Evolutionary conservation across 1,284 basidiomycete genomes (phyloP).

Genomic region (Heterobasidion parviporum): DNA sequence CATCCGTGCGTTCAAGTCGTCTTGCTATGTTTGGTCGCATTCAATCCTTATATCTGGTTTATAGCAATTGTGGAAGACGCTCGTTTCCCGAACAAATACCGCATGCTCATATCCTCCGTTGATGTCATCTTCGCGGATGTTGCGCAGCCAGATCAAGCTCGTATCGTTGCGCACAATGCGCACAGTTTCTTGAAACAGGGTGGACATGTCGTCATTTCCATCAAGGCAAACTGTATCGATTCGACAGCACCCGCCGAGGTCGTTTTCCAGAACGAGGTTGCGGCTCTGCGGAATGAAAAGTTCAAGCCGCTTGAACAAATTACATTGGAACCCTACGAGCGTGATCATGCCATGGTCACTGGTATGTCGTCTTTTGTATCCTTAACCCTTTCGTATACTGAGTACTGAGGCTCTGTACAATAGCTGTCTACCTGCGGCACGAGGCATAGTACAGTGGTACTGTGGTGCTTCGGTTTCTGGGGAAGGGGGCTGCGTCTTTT

Average conservation of each 20-base stretch:
- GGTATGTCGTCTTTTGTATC: constrained; percentile 26
- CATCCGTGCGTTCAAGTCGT: constrained; percentile 63
- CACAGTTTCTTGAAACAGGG: constrained; percentile 95
- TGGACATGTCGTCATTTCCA: constrained; percentile 92
- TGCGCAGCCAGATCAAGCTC: constrained; percentile 97
- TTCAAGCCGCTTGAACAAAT: constrained; percentile 95
- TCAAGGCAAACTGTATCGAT: constrained; percentile 99
- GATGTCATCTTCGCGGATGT: constrained; percentile 98
- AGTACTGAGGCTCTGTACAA: constrained; percentile 24
- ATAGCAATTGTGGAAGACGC: constrained; percentile 96
- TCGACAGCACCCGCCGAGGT: constrained; percentile 87
- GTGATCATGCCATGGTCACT: constrained; percentile 80
- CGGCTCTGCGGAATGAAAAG: constrained; percentile 72
- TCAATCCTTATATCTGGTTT: neutral
- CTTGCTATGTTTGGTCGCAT: neutral
- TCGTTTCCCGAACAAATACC: constrained; percentile 89
- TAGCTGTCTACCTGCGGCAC: constrained; percentile 1
- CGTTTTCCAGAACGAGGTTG: constrained; percentile 88
- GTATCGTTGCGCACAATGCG: constrained; percentile 90
- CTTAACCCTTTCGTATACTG: neutral
- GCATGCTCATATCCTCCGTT: constrained; percentile 89
- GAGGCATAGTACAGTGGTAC: neutral
- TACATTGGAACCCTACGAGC: constrained; percentile 79
- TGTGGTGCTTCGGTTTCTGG: constrained; percentile 1
- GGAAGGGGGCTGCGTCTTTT: neutral